Base-by-base conservation (phyloP, 306 rosid species). In the Echinosophora koreensis region DNA sequence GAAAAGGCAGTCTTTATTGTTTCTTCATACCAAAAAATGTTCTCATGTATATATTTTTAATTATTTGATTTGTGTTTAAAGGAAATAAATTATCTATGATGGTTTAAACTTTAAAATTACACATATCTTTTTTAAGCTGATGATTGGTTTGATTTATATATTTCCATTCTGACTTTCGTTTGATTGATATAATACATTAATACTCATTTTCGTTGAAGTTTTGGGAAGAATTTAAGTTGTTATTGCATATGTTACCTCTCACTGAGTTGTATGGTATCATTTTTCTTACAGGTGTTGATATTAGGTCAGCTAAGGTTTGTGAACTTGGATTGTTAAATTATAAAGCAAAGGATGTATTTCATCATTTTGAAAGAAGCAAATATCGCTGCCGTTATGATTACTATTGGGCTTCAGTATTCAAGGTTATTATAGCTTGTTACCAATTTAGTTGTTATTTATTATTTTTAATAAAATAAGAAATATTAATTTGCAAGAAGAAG, bases 361-460 rank as follows among this genome's bases (percentile, higher is more conserved):
- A 87, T 79, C 97, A 94, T 49, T 82, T 87, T 55, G 91, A 88
- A 69, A 84, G 89, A 76, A 92, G 90, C 83, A 92, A 89, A 63
- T 90, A 81, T 79, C 89, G 93, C 52, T 92, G 97, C 52, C 97
- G 91, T 30, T 90, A 89, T 83, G 98, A 92, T 73, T 95, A 95
- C 85, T 95, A 92, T 66, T 95, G 98, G 98, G 92, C 97, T 50
- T 95, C 98, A 2, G 80, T 95, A 58, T 94, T 92, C 85, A 81
- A 92, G 98, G 98, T 93, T 74, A 65, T 22, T 17, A 13, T 54
- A 34, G 71, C 35, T 63, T 61, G 27, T 28, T 77, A 39, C 39
- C 57, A 34, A 41, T 66, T 30, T 54, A 44, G 73, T 72, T 68
- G 69, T 68, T 73, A 34, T 71, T 58, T 77, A 38, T 59, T 66